phyloP scores from a whole-genome alignment of 164 flowering plant species.

The Litsea cubeba region DNA sequence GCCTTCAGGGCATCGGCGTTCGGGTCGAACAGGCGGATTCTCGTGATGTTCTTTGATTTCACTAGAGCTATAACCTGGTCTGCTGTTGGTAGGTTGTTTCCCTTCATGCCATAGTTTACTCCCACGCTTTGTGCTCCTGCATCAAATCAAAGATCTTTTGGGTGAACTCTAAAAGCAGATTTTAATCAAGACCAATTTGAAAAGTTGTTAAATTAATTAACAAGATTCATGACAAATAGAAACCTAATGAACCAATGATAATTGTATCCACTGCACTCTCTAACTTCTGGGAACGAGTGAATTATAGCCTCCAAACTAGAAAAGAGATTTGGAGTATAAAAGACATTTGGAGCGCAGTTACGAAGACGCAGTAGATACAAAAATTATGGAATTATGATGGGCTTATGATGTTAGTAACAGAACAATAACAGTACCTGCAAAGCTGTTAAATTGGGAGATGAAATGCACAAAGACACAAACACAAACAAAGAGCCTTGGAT shows the following conservation, averaged over 20 bases:
- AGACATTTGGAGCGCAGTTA: background rate
- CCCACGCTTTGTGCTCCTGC: conserved; percentile 8
- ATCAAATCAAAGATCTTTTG: background rate
- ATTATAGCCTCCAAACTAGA: no score
- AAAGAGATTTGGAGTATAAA: no score
- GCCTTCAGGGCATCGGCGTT: conserved; percentile 9
- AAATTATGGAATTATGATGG: no score
- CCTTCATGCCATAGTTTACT: conserved; percentile 15
- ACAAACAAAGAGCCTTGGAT: background rate
- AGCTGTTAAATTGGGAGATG: background rate
- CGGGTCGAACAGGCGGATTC: conserved; percentile 17
- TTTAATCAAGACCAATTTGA: background rate
- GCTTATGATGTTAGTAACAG: no score
- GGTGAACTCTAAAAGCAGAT: background rate
- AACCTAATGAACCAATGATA: background rate
- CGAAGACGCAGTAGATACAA: no score
- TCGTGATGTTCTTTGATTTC: conserved; percentile 8
- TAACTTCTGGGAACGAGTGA: background rate
- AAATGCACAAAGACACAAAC: background rate
- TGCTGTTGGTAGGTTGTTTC: conserved; percentile 17
- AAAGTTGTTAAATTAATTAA: background rate
- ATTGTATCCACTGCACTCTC: background rate
- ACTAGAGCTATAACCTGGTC: conserved; percentile 9
- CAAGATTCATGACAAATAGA: background rate
- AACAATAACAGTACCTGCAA: background rate